Evolutionary conservation across 176 grass and related monocot species (phyloP).

Genomic region (Chrysopogon serrulatus): DNA sequence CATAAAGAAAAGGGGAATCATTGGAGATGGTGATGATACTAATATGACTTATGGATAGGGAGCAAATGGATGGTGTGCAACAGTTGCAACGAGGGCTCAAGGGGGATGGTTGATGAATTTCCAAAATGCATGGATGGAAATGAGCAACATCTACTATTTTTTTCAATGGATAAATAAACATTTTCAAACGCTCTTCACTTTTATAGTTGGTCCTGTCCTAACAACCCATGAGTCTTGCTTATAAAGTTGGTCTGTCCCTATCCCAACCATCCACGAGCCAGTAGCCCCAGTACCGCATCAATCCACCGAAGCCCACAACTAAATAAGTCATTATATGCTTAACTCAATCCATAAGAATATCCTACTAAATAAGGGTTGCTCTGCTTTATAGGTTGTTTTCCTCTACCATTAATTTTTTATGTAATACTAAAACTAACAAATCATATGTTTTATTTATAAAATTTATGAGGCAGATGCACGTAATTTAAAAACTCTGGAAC

Average conservation of each 20-base stretch:
- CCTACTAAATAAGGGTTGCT: no score
- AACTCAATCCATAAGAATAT: no score
- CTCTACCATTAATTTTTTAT: no score
- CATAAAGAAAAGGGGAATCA: not conserved
- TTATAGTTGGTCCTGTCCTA: not conserved
- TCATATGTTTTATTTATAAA: no score
- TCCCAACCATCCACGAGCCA: not conserved
- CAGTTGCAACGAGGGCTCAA: not conserved
- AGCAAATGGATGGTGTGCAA: not conserved
- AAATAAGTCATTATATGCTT: not conserved
- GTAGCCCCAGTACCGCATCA: not conserved
- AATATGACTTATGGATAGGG: not conserved
- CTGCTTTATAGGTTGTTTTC: no score
- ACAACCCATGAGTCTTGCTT: not conserved
- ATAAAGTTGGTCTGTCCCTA: not conserved
- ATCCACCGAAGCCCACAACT: not conserved
- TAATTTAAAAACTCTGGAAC: no score
- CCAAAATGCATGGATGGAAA: not conserved
- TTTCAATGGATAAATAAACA: not conserved
- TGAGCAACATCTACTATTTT: not conserved
- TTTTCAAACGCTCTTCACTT: not conserved
- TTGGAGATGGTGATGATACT: not conserved
- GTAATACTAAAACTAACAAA: no score
- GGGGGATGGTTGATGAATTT: not conserved
- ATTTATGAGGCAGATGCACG: no score